Base-by-base conservation (phyloP, 257 asterid genomes). In the Jasminum sambac region DNA sequence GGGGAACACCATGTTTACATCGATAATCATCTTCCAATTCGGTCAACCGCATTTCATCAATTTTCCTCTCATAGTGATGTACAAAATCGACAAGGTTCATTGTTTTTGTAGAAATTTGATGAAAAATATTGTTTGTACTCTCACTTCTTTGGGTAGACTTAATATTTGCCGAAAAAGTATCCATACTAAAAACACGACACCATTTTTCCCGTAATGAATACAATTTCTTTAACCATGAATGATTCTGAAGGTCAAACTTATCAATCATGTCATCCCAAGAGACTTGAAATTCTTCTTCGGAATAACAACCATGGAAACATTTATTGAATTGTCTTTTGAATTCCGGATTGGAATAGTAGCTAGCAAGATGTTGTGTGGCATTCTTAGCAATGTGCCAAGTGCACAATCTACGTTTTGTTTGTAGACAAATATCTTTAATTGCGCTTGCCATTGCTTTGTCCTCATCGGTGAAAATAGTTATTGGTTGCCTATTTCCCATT, bases 61-160 rank as follows among this genome's bases (percentile, higher is more conserved):
- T 57, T 36, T 30, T 30, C 36, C 36, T 30, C 4, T 30, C 36
- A 30, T 30, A 30, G 36, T 30, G 36, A 4, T 30, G 36, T 30
- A 30, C 36, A 30, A 30, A 30, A 30, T 30, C 4, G 1, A 30
- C 36, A 30, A 30, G 36, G 36, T 30, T 30, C 36, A 30, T 30
- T 30, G 36, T 30, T 30, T 30, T 30, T 30, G 36, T 30, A 30
- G 11, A 16, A 17, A 34, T 13, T 8, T 21, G 26, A 48, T 39
- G 66, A 48, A 55, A 66, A 19, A 42, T 39, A 11, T 30, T 46
- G 21, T 48, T 63, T 19, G 44, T 64, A 52, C 76, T 72, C 26
- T 65, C 62, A 16, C 46, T 40, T 52, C 66, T 30, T 21, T 73
- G 23, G 3, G 78, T 66, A 9, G 78, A 73, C 38, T 26, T 67